Base-by-base conservation (phyloP, 1,284 basidiomycete genomes). In the Clitocybe nebularis region DNA sequence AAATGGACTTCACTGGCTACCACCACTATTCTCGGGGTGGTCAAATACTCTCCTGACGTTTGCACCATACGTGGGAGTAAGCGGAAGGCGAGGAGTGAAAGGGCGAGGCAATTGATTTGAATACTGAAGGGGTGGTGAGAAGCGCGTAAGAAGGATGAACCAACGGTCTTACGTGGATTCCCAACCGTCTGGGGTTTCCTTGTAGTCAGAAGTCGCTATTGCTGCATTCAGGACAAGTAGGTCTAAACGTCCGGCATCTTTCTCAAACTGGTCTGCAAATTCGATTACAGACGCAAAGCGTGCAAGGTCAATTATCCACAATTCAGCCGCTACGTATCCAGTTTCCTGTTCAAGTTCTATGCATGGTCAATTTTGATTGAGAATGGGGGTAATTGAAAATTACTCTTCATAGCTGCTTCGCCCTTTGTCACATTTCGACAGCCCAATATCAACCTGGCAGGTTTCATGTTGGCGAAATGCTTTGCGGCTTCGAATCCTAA, bases 191-290 rank as follows among this genome's bases (percentile, higher is more conserved):
- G 41, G 43, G 0, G 65, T 68, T 1, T 51, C 28, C 8, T 49
- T 36, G 37, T 62, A 63, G 10, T 28, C 36, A 4, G 4, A 8
- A 2, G 41, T 29, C 0, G 45, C 13, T 5, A 66, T 46, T 0
- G 50, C 69, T 14, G 68, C 70, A 42, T 72, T 72, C 43, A 59
- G 56, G 5, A 73, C 56, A 1, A 73, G 51, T 7, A 70, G 62
- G 46, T 72, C 69, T 3, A 74, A 50, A 16, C 65, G 47, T 1
- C 56, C 61, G 8, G 58, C 60, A 8, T 71, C 68, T 23, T 55
- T 48, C 7, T 64, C 54, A 32, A 66, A 64, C 32, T 56, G 57
- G 20, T 67, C 57, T 2, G 54, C 66, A 44, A 72, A 72, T 3
- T 56, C 50, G 3, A 43, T 60, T 13, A 72, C 65, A 1, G 68